Evolutionary conservation across 2,329 filamentous ascomycete genomes (phyloP), one percentile per base, ranked within the genome.

Genomic region (Septoria linicola): DNA sequence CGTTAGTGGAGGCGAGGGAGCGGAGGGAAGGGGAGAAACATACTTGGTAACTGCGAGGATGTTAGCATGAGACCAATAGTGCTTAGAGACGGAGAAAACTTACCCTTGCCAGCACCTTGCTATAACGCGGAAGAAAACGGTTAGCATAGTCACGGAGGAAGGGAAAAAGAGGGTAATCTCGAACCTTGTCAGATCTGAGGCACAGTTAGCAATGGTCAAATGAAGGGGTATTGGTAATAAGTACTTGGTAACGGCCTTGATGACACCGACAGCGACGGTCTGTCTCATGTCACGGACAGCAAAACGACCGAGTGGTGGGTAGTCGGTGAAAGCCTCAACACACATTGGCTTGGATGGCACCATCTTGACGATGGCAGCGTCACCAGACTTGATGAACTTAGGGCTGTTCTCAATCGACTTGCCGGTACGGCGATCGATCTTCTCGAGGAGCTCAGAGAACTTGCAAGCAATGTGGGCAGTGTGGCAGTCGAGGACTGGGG

Each of bases 361-460:
- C 93, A 99, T 97, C 90, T 96, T 97, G 82, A 99, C 93, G 81
- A 99, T 99, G 78, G 92, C 92, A 68, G 93, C 92, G 78, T 99
- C 93, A 87, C 93, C 93, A 72, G 92, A 96, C 90, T 99, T 99
- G 89, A 99, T 91, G 87, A 96, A 97, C 88, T 99, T 99, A 80
- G 93, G 93, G 72, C 73, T 75, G 76, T 81, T 73, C 80, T 99
- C 93, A 72, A 89, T 84, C 66, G 91, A 88, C 87, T 99, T 99
- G 77, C 93, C 93, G 75, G 93, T 96, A 89, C 93, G 93, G 80
- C 93, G 91, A 78, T 99, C 93, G 72, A 99, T 99, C 92, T 99
- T 99, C 89, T 97, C 89, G 66, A 92, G 82, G 72, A 99, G 86
- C 88, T 97, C 93, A 71, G 89, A 78, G 85, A 99, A 99, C 89